A percentile compares a stretch with the other conserved stretches of the same genome.
phyloP scores from a whole-genome alignment of 176 grass and related monocot genomes.

The Leersia perrieri region DNA sequence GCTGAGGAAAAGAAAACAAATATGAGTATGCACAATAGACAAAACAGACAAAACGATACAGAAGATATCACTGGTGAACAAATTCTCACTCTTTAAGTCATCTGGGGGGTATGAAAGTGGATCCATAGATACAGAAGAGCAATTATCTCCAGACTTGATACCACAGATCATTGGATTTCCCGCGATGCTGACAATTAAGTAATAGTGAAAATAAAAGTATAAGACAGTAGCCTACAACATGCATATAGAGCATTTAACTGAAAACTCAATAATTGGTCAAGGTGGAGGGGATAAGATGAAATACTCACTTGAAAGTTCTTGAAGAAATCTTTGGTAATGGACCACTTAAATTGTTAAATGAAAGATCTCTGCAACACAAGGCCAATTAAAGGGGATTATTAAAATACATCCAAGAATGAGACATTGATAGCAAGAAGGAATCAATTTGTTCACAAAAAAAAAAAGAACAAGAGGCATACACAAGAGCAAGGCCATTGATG shows the following conservation, averaged over 20 bases:
- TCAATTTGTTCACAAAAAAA: neutral
- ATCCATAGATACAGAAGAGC: constrained; percentile 66
- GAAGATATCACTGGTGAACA: neutral
- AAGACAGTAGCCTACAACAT: neutral
- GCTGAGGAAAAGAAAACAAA: constrained; percentile 57
- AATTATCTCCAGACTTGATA: constrained; percentile 60
- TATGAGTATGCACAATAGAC: constrained; percentile 11
- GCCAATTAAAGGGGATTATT: neutral
- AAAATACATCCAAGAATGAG: neutral
- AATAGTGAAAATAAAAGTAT: constrained; percentile 3
- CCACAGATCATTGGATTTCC: constrained; percentile 84
- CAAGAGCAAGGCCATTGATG: constrained; percentile 73
- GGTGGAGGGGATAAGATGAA: neutral
- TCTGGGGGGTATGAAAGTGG: constrained; percentile 92
- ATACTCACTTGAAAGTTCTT: constrained; percentile 78
- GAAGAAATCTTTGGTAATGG: constrained; percentile 83
- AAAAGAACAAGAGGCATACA: constrained; percentile 46
- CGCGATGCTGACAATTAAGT: constrained; percentile 55
- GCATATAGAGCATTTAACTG: neutral
- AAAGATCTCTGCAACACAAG: constrained; percentile 66
- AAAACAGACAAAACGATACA: neutral
- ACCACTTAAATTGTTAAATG: constrained; percentile 85
- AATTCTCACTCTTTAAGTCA: constrained; percentile 70
- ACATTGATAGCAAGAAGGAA: neutral
- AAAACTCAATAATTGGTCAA: neutral